These are phyloP conservation scores for Astragalus membranaceus DNA, from an alignment of 306 rosid species.

Conservation along the genomic window DNA sequence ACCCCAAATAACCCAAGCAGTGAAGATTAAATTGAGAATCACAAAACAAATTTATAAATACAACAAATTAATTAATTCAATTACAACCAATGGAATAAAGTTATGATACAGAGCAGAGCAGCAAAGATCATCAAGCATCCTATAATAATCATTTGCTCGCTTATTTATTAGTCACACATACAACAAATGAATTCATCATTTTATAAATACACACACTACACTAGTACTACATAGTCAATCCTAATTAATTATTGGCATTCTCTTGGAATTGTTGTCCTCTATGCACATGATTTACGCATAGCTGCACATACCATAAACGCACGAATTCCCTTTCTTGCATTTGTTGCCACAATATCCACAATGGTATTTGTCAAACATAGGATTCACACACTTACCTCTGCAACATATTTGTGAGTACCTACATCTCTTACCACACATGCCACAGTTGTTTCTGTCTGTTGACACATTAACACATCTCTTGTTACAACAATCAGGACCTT, in stretches of 20 bases:
- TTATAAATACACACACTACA: not conserved
- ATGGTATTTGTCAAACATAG: constrained; percentile 32
- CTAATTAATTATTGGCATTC: not conserved
- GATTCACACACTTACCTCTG: constrained; percentile 54
- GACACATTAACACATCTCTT: constrained; percentile 47
- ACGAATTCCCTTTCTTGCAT: constrained; percentile 39
- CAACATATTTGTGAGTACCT: constrained; percentile 53
- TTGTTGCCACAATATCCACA: constrained; percentile 54
- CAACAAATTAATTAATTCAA: not conserved
- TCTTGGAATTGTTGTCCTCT: not conserved
- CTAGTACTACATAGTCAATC: not conserved
- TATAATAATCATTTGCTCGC: not conserved
- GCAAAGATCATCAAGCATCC: constrained; percentile 4
- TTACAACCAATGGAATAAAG: not conserved
- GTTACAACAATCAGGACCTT: constrained; percentile 47
- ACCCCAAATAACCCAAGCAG: not conserved
- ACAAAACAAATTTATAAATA: not conserved
- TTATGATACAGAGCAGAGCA: not conserved
- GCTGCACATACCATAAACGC: constrained; percentile 60
- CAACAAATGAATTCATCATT: not conserved
- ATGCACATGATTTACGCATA: constrained; percentile 26
- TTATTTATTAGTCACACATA: not conserved
- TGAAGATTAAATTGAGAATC: not conserved
- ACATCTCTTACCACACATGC: constrained; percentile 53
- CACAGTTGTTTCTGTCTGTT: constrained; percentile 49